phyloP scores from a whole-genome alignment of 371 early-diverging fungal genomes.

The Mucor circinelloides region DNA sequence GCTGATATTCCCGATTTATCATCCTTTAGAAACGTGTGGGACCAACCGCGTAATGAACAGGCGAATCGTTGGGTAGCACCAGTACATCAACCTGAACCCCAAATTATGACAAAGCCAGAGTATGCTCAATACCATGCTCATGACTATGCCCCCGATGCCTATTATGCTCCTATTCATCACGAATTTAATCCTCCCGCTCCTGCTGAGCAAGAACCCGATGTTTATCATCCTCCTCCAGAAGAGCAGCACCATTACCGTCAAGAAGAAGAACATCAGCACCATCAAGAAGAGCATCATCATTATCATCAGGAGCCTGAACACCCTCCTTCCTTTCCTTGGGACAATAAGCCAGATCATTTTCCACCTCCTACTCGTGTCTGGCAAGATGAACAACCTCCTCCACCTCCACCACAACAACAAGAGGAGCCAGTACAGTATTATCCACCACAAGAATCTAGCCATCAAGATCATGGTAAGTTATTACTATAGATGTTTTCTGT shows the following conservation, averaged over 20 bases:
- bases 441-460: not conserved
- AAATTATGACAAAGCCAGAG: conserved; percentile 23
- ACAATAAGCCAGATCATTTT: conserved; percentile 13
- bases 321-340: conserved; percentile 32
- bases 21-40: conserved; percentile 30
- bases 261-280: not conserved
- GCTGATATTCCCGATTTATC: conserved; percentile 37
- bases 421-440: not conserved
- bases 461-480: not conserved
- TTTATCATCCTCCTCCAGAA: not conserved
- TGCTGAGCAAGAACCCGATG: not conserved
- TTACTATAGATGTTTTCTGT: not conserved
- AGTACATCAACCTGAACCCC: conserved; percentile 22
- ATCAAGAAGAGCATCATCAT: too few relatives aligned
- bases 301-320: not conserved
- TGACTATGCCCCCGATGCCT: conserved; percentile 7
- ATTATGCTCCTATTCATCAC: conserved; percentile 1
- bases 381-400: conserved; percentile 20
- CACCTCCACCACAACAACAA: not conserved
- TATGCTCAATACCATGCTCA: conserved; percentile 19
- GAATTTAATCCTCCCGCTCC: not conserved
- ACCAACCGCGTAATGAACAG: conserved; percentile 17
- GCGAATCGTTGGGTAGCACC: conserved; percentile 28
- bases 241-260: not conserved
- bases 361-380: conserved; percentile 32